phyloP scores from a whole-genome alignment of 345 rosid genomes.

The Syzygium jambos region DNA sequence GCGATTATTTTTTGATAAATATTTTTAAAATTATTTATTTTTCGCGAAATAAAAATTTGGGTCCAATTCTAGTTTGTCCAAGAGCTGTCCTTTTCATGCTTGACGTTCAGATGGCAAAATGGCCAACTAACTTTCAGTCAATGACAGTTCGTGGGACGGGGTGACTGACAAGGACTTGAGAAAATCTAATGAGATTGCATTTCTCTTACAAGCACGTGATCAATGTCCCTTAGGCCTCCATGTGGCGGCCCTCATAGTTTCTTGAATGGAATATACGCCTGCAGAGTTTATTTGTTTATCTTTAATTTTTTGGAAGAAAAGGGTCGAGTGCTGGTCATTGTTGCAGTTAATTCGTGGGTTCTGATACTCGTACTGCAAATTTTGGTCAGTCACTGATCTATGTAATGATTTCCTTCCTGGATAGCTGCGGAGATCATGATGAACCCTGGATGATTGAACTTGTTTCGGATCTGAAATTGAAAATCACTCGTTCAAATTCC shows the following conservation, averaged over 20 bases:
- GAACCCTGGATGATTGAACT: not conserved
- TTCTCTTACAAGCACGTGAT: not conserved
- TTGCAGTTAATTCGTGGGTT: not conserved
- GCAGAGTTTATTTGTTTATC: not conserved
- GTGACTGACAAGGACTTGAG: not conserved
- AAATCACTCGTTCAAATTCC: not conserved
- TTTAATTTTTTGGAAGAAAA: no score
- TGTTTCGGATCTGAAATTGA: fast-evolving
- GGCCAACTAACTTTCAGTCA: not conserved
- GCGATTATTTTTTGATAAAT: no score
- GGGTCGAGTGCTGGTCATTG: not conserved
- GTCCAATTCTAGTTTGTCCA: not conserved
- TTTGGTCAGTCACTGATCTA: not conserved
- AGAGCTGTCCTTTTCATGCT: not conserved
- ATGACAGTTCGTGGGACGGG: not conserved
- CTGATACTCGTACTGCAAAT: not conserved
- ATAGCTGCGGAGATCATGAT: not conserved
- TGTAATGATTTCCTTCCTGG: not conserved
- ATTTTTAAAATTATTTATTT: no score
- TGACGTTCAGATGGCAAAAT: not conserved
- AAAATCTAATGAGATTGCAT: not conserved
- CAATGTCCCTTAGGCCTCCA: not conserved
- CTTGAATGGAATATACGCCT: not conserved
- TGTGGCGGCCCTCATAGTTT: not conserved
- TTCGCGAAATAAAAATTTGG: no score